Evolutionary conservation across 306 rosid species (phyloP), one percentile per base, ranked within the genome.

Genomic region (Vicia faba): DNA sequence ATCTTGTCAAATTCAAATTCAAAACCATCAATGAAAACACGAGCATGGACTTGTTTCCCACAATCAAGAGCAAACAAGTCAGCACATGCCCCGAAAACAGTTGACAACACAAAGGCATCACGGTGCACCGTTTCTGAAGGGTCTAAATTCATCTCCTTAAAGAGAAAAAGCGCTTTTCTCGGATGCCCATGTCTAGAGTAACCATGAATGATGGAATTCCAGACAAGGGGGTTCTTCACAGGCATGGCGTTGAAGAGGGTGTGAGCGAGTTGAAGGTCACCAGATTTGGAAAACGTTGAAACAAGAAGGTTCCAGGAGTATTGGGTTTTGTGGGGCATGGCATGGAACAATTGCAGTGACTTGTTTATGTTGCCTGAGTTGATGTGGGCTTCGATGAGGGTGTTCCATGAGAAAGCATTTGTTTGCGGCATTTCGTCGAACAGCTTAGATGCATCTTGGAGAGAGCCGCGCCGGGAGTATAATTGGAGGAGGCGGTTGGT

Each of bases 31-130:
- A 86, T 61, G 14, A 86, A 57, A 75, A 84, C 67, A 23, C 84
- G 96, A 0, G 91, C 87, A 61, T 91, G 97, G 38, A 88, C 82
- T 78, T 91, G 97, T 78, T 81, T 91, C 33, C 97, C 97, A 28
- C 86, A 83, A 23, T 58, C 82, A 65, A 82, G 79, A 59, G 86
- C 87, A 61, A 41, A 12, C 76, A 84, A 61, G 60, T 91, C 89
- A 49, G 86, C 82, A 77, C 92, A 88, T 0, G 82, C 89, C 3
- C 91, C 78, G 29, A 91, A 59, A 38, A 77, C 80, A 0, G 92
- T 84, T 5, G 97, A 81, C 77, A 91, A 46, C 53, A 89, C 73
- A 69, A 81, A 84, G 4, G 82, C 78, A 73, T 83, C 86, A 0
- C 73, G 20, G 33, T 59, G 14, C 11, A 68, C 62, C 20, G 33